Evolutionary conservation across 2,329 filamentous ascomycete genomes (phyloP), one percentile per base, ranked within the genome.

Genomic region (Tolypocladium inflatum): DNA sequence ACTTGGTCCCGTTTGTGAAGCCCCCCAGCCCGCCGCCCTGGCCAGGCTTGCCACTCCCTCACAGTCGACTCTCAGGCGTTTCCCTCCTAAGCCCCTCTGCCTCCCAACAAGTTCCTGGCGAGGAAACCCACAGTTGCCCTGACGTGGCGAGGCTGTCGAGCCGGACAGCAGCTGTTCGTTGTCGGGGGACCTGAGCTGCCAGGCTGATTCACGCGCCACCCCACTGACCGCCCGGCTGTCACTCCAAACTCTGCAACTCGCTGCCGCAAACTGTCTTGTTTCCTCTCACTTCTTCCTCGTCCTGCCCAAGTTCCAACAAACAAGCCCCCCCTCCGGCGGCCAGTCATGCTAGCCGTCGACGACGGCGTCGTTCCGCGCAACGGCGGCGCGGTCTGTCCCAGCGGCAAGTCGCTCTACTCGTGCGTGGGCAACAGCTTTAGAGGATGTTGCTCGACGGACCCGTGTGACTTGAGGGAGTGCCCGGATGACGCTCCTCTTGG

Each of bases 401-500:
- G 58, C 9, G 70, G 68, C 58, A 63, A 62, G 23, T 38, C 55
- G 37, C 78, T 69, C 61, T 80, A 76, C 61, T 55, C 60, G 30
- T 81, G 78, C 61, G 59, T 54, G 17, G 45, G 55, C 54, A 74
- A 67, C 62, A 60, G 62, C 38, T 79, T 76, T 61, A 58, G 55
- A 3, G 79, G 77, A 21, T 82, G 80, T 63, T 82, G 79, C 64
- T 64, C 68, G 17, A 64, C 71, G 17, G 65, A 79, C 59, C 73
- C 78, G 19, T 82, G 80, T 63, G 57, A 60, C 4, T 55, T 67
- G 54, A 51, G 57, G 3, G 61, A 58, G 8, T 78, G 75, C 58
- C 71, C 71, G 11, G 62, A 59, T 41, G 52, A 59, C 5, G 51
- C 48, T 15, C 2, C 19, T n/a, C 17, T 21, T 21, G 48, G 19